phyloP scores from a whole-genome alignment of 345 rosid genomes.

The Citrus cavaleriei region DNA sequence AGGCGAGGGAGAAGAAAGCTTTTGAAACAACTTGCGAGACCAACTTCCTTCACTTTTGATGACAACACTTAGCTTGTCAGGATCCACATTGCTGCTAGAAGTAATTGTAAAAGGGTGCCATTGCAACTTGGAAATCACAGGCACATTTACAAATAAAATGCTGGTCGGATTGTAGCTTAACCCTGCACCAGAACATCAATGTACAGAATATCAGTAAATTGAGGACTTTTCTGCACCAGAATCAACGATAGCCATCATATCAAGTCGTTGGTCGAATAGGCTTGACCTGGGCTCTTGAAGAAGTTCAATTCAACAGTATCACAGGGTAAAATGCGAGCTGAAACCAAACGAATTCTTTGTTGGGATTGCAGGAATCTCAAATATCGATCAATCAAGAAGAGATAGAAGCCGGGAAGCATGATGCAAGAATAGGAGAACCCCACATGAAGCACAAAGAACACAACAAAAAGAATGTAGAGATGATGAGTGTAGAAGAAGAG shows the following conservation, averaged over 20 bases:
- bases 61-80: conserved; percentile 55
- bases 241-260: no score
- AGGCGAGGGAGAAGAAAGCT: conserved; percentile 29
- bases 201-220: background rate
- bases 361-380: conserved; percentile 58
- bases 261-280: background rate
- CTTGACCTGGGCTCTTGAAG: conserved; percentile 40
- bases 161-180: conserved; percentile 64
- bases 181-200: conserved; percentile 27
- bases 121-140: conserved; percentile 65
- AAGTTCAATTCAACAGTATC: conserved; percentile 49
- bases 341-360: conserved; percentile 27
- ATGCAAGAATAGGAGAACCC: conserved; percentile 41
- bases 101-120: conserved; percentile 88
- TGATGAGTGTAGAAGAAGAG: conserved; percentile 61
- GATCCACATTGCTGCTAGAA: conserved; percentile 56
- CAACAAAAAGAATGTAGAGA: conserved; percentile 46
- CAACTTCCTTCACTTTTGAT: conserved; percentile 59
- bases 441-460: conserved; percentile 51
- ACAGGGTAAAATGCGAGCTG: conserved; percentile 47
- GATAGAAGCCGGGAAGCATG: conserved; percentile 57
- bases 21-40: conserved; percentile 40
- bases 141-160: conserved; percentile 68
- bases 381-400: conserved; percentile 52
- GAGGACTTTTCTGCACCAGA: background rate